phyloP scores from a whole-genome alignment of 2,329 filamentous ascomycete genomes.

The Colletotrichum filicis region DNA sequence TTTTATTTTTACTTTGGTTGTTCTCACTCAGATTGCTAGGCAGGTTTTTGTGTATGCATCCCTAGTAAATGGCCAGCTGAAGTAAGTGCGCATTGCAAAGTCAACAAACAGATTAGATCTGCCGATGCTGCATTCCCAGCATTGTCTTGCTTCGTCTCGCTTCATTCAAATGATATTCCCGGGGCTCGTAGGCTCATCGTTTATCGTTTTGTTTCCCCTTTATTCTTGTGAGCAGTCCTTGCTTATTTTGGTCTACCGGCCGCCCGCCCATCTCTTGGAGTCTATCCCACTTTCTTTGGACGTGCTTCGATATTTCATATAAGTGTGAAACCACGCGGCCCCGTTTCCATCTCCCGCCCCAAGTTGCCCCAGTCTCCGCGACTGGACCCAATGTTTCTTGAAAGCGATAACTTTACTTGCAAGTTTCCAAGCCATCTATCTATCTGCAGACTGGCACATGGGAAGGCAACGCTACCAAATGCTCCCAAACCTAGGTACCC shows the following conservation, averaged over 20 bases:
- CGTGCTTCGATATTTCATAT: not conserved
- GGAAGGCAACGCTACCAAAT: too few relatives aligned
- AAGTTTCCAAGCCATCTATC: too few relatives aligned
- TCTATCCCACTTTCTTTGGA: not conserved
- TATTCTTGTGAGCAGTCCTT: not conserved
- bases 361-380: not conserved
- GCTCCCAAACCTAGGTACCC: too few relatives aligned
- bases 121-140: not conserved
- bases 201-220: not conserved
- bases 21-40: not conserved
- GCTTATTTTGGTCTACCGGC: not conserved
- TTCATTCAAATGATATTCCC: not conserved
- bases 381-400: not conserved
- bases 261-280: not conserved
- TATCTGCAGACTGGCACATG: too few relatives aligned
- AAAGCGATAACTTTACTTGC: not conserved
- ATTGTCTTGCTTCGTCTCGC: not conserved
- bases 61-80: too few relatives aligned
- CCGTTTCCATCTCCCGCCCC: not conserved
- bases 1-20: not conserved
- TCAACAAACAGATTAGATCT: not conserved
- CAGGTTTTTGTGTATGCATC: not conserved
- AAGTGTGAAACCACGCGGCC: slow-evolving; percentile 5
- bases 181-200: not conserved
- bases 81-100: too few relatives aligned